phyloP scores from a whole-genome alignment of 192 early-diverging fungal genomes.

The Diversispora epigaea region DNA sequence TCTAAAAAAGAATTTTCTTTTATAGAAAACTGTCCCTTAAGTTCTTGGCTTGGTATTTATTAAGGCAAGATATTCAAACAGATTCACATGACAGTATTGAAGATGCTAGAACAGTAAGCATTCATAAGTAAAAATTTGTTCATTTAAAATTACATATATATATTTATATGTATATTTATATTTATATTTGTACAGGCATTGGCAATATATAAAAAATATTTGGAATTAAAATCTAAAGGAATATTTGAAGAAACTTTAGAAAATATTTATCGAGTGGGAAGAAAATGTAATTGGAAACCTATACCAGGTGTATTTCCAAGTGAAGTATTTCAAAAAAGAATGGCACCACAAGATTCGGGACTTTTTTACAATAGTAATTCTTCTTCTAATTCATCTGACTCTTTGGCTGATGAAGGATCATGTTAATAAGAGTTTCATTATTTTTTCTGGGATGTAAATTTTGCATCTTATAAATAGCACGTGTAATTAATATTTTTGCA shows the following conservation, averaged over 20 bases:
- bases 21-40: conserved; percentile 81
- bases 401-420: no score
- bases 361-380: no score
- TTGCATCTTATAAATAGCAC: no score
- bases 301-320: conserved; percentile 42
- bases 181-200: conserved; percentile 56
- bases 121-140: conserved; percentile 11
- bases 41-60: conserved; percentile 89
- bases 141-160: neutral
- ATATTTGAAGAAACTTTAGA: conserved; percentile 74
- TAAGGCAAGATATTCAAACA: conserved; percentile 80
- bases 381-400: no score
- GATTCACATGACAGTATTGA: conserved; percentile 92
- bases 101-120: conserved; percentile 82
- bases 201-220: conserved; percentile 79
- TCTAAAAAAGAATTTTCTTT: neutral
- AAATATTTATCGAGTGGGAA: conserved; percentile 80
- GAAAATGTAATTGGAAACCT: conserved; percentile 54
- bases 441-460: no score
- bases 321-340: no score
- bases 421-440: no score
- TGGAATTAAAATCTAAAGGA: conserved; percentile 60
- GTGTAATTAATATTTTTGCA: no score
- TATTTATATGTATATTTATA: neutral
- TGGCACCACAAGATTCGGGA: no score